Conservation (phyloP, 441 rosid species). For the Rhodomyrtus psidioides region DNA sequence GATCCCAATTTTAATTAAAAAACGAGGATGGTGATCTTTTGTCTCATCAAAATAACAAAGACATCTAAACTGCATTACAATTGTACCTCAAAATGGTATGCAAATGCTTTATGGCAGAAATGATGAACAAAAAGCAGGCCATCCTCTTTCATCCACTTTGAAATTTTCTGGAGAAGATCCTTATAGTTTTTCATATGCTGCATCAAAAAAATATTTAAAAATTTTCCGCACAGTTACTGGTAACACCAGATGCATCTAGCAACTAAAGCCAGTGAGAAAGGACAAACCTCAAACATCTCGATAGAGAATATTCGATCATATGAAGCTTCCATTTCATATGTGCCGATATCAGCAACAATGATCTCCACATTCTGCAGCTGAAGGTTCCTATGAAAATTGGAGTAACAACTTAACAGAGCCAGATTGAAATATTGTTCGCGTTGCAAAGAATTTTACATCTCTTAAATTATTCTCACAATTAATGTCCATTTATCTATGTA, state of each 20-base stretch:
- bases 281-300: slow-evolving; percentile 79
- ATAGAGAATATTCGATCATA: slow-evolving; percentile 73
- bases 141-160: slow-evolving; percentile 77
- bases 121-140: slow-evolving; percentile 64
- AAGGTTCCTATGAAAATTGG: slow-evolving; percentile 26
- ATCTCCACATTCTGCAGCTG: slow-evolving; percentile 60
- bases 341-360: slow-evolving; percentile 68
- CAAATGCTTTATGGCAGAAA: slow-evolving; percentile 80
- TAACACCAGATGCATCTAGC: neutral
- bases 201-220: neutral
- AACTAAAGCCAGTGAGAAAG: neutral
- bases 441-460: neutral
- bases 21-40: neutral
- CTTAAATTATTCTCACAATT: neutral
- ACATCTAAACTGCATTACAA: neutral
- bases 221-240: neutral
- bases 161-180: slow-evolving; percentile 65
- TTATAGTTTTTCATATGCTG: slow-evolving; percentile 87
- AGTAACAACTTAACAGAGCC: neutral
- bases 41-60: neutral
- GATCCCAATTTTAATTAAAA: neutral
- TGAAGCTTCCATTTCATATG: slow-evolving; percentile 64
- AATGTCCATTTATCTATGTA: neutral
- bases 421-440: neutral
- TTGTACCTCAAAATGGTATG: slow-evolving; percentile 78